Evolutionary conservation across 2,329 filamentous ascomycete genomes (phyloP), one percentile per base, ranked within the genome.

Genomic region (Escovopsis sp.): DNA sequence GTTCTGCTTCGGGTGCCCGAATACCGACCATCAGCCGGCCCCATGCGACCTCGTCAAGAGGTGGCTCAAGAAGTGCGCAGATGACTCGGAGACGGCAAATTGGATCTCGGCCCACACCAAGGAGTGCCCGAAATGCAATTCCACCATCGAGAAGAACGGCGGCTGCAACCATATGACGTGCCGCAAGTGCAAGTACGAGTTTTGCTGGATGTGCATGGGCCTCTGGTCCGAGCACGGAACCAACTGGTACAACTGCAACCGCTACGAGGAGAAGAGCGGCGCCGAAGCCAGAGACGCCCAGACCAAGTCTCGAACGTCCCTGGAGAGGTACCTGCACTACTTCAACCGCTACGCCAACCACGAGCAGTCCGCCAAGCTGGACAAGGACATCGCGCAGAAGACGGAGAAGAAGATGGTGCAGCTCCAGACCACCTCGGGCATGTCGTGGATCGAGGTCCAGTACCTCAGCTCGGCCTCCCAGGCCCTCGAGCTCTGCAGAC

Each of bases 161-260:
- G 87, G 87, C 4, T 94, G 87, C 63, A 94, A 94, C 61, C 87
- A 94, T 57, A 94, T 94, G 87, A 94, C 87, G 0, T 94, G 87
- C 55, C 70, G 87, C 38, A 94, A 94, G 57, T 94, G 87, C 63
- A 85, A 86, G 51, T 79, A 94, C 52, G 87, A 94, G 52, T 94
- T 98, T 52, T 98, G 90, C 62, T 98, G 90, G 90, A 96, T 98
- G 82, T 98, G 90, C 52, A 98, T 98, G 90, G 90, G 90, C 0
- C 66, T 94, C 1, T 98, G 90, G 90, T 92, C 86, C 1, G 90
- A 98, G 58, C 90, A 98, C 54, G 90, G 90, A 43, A 98, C 88
- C 4, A 94, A 85, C 60, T 98, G 90, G 90, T 98, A 98, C 66
- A 98, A 94, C 58, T 98, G 90, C 69, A 98, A 94, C 54, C 72